A percentile compares a stretch with the other conserved stretches of the same genome.
phyloP scores from a whole-genome alignment of 805 yeast genomes.

The Schizosaccharomyces octosporus region DNA sequence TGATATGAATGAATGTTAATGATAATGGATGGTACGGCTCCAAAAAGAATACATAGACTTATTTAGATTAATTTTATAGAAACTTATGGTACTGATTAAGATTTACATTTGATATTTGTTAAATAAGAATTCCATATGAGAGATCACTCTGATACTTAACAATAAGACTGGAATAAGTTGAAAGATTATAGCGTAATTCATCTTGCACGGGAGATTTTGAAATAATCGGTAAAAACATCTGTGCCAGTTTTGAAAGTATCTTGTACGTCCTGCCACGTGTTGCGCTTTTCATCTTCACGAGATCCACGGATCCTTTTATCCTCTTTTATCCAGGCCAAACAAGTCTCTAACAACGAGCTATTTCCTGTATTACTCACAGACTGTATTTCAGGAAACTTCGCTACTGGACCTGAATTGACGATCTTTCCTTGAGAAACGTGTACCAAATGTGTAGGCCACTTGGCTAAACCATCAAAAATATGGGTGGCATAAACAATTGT shows the following conservation, averaged over 20 bases:
- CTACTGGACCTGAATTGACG: slow-evolving; percentile 7
- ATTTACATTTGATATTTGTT: no score
- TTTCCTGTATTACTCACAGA: slow-evolving; percentile 6
- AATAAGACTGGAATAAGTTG: background rate
- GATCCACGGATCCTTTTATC: slow-evolving; percentile 29
- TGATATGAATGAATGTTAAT: background rate
- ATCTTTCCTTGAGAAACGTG: slow-evolving; percentile 53
- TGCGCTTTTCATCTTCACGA: slow-evolving; percentile 22
- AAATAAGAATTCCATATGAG: background rate
- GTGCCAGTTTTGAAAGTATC: slow-evolving; percentile 8
- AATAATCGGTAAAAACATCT: slow-evolving; percentile 8
- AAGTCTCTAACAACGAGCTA: slow-evolving; percentile 15
- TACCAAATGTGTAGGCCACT: slow-evolving; percentile 67
- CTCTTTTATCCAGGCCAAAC: slow-evolving; percentile 15
- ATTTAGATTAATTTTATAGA: no score
- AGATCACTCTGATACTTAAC: background rate
- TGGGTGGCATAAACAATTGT: slow-evolving; percentile 84
- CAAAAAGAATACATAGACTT: no score
- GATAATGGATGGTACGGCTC: background rate
- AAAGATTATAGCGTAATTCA: background rate
- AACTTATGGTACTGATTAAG: no score
- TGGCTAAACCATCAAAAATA: slow-evolving; percentile 79
- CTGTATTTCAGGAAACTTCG: slow-evolving; percentile 4
- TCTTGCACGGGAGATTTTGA: slow-evolving; percentile 7
- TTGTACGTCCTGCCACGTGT: slow-evolving; percentile 32